Evolutionary conservation across 805 yeast species (phyloP).

Genomic region (Candida mattraensis): DNA sequence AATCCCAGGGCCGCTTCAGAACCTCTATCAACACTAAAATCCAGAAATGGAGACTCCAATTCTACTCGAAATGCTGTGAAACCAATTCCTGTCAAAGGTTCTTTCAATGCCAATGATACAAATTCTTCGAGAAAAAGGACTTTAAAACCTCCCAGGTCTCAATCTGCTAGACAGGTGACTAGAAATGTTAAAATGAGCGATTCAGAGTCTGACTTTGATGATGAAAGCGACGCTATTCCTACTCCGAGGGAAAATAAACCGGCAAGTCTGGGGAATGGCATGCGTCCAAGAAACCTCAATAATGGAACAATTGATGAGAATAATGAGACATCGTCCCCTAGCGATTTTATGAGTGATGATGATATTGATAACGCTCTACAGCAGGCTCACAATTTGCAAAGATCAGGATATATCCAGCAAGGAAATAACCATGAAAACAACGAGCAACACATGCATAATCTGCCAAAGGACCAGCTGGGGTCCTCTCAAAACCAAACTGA

Average conservation of each 20-base stretch:
- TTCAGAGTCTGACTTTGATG: slow-evolving; percentile 11
- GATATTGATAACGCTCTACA: slow-evolving; percentile 46
- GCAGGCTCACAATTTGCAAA: slow-evolving; percentile 14
- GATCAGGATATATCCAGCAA: slow-evolving; percentile 5
- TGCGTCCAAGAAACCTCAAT: slow-evolving; percentile 2
- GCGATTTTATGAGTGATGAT: slow-evolving; percentile 54
- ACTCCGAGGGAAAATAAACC: background rate
- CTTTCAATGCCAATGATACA: slow-evolving; percentile 6
- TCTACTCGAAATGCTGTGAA: slow-evolving; percentile 2
- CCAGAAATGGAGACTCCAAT: slow-evolving; percentile 9
- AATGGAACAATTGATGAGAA: too few relatives aligned
- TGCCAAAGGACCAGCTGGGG: slow-evolving; percentile 8
- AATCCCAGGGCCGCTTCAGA: slow-evolving; percentile 17
- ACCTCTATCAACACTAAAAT: slow-evolving; percentile 8
- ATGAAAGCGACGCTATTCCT: slow-evolving; percentile 8
- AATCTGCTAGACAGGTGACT: slow-evolving; percentile 1
- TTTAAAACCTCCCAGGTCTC: slow-evolving; percentile 9
- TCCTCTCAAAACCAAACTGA: slow-evolving; percentile 9
- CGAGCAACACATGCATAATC: slow-evolving; percentile 2
- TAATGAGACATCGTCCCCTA: slow-evolving; percentile 45
- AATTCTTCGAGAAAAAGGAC: slow-evolving; percentile 6
- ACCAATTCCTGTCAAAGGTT: slow-evolving; percentile 1
- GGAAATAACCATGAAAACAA: slow-evolving; percentile 3
- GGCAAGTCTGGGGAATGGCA: slow-evolving; percentile 5
- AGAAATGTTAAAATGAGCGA: slow-evolving; percentile 1